phyloP scores from a whole-genome alignment of 1,139 yeast species.

The Nadsonia starkeyi-henricii region DNA sequence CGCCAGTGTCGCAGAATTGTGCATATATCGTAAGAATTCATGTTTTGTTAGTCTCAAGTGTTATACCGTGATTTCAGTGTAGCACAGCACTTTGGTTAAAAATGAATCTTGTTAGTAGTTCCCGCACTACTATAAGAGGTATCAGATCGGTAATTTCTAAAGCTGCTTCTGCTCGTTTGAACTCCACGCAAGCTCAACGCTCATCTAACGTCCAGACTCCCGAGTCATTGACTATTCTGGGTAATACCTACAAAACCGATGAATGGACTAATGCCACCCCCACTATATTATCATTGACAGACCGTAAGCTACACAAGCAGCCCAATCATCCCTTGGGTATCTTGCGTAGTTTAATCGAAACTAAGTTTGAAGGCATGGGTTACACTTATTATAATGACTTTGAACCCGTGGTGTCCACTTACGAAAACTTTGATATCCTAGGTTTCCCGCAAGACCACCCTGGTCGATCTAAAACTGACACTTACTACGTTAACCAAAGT shows the following conservation, averaged over 20 bases:
- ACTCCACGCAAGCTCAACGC: neutral
- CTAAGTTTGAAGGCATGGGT: slow-evolving; percentile 49
- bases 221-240: slow-evolving; percentile 26
- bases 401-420: slow-evolving; percentile 68
- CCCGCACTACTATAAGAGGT: too few relatives aligned
- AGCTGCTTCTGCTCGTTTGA: neutral
- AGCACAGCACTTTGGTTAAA: too few relatives aligned
- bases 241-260: slow-evolving; percentile 44
- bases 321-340: slow-evolving; percentile 84
- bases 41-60: too few relatives aligned
- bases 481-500: slow-evolving; percentile 69
- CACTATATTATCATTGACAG: slow-evolving; percentile 52
- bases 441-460: slow-evolving; percentile 91
- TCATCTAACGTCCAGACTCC: neutral
- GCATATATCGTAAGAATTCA: too few relatives aligned
- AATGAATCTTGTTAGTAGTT: too few relatives aligned
- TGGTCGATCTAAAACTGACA: slow-evolving; percentile 84
- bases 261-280: slow-evolving; percentile 81
- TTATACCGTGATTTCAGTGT: too few relatives aligned
- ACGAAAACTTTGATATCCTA: slow-evolving; percentile 77
- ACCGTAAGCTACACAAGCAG: slow-evolving; percentile 59
- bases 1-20: too few relatives aligned
- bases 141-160: too few relatives aligned
- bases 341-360: slow-evolving; percentile 58
- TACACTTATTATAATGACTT: slow-evolving; percentile 73